Conservation (phyloP, 202 grass and related monocot species). For the Setaria viridis region DNA sequence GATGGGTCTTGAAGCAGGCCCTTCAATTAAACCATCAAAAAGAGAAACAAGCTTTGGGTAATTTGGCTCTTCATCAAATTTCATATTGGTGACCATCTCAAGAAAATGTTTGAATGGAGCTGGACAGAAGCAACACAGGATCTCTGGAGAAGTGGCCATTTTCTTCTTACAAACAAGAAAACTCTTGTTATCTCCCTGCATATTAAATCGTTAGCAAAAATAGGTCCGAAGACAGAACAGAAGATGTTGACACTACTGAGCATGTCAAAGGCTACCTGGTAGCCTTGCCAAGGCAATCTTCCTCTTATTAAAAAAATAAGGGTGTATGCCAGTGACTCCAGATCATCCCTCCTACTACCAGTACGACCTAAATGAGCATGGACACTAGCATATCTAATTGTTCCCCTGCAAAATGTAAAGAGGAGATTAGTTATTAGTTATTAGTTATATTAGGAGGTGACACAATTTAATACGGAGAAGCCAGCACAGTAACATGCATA, state of each 20-base stretch:
- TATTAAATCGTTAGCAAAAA: conserved; percentile 39
- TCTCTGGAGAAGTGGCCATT: conserved; percentile 81
- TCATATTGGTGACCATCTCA: conserved; percentile 86
- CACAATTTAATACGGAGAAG: conserved; percentile 41
- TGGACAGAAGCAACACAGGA: conserved; percentile 74
- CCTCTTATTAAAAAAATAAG: conserved; percentile 93
- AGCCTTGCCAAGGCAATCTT: conserved; percentile 94
- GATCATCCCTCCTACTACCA: conserved; percentile 94
- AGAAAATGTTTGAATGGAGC: conserved; percentile 88
- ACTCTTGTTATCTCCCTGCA: conserved; percentile 90
- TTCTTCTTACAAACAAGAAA: conserved; percentile 98
- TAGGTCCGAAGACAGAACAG: conserved; percentile 1
- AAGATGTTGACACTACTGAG: conserved; percentile 30
- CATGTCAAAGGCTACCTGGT: conserved; percentile 64
- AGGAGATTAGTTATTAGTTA: conserved; percentile 13
- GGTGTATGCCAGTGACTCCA: conserved; percentile 93
- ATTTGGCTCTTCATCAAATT: conserved; percentile 94
- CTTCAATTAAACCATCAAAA: conserved; percentile 82
- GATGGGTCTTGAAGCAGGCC: conserved; percentile 74
- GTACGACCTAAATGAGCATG: conserved; percentile 97
- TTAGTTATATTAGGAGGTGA: conserved; percentile 10
- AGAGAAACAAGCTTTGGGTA: conserved; percentile 81
- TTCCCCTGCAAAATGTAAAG: conserved; percentile 67
- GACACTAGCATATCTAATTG: conserved; percentile 92
- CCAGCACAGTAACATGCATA: conserved; percentile 33